phyloP scores from a whole-genome alignment of 2,329 filamentous ascomycete genomes.

The Nemania diffusa region DNA sequence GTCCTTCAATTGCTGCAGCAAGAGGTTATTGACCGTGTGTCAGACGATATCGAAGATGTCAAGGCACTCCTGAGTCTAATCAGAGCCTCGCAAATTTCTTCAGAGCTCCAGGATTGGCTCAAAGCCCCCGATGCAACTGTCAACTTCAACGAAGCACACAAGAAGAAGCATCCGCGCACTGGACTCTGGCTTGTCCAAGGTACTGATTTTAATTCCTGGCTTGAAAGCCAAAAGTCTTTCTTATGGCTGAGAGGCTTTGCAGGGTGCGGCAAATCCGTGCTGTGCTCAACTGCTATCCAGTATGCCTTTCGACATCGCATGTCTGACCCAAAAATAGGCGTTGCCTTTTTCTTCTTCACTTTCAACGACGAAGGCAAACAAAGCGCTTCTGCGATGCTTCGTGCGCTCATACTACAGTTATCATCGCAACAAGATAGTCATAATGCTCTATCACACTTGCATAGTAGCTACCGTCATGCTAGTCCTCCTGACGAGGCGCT shows the following conservation, averaged over 20 bases:
- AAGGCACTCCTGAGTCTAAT: neutral
- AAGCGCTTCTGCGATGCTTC: constrained; percentile 47
- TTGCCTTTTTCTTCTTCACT: constrained; percentile 56
- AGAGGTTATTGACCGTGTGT: neutral
- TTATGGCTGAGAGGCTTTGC: constrained; percentile 55
- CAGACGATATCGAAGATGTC: neutral
- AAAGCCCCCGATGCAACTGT: constrained; percentile 51
- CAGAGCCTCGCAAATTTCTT: neutral
- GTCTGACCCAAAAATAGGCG: constrained; percentile 40
- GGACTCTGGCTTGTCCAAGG: constrained; percentile 50
- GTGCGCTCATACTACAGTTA: constrained; percentile 51
- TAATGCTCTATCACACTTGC: constrained; percentile 28
- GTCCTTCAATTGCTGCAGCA: neutral
- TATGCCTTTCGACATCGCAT: constrained; percentile 21
- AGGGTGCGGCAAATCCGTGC: constrained; percentile 55
- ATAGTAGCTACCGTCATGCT: constrained; percentile 33
- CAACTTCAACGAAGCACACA: constrained; percentile 49
- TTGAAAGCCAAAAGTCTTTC: constrained; percentile 46
- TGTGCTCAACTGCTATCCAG: constrained; percentile 51
- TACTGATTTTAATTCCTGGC: constrained; percentile 40
- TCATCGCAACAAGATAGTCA: constrained; percentile 30
- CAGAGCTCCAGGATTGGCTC: constrained; percentile 48
- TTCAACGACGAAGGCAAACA: constrained; percentile 52
- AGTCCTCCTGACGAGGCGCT: constrained; percentile 35
- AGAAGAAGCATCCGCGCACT: constrained; percentile 49